Conservation (phyloP, 2,329 filamentous ascomycete genomes). For the Stemphylium beticola region DNA sequence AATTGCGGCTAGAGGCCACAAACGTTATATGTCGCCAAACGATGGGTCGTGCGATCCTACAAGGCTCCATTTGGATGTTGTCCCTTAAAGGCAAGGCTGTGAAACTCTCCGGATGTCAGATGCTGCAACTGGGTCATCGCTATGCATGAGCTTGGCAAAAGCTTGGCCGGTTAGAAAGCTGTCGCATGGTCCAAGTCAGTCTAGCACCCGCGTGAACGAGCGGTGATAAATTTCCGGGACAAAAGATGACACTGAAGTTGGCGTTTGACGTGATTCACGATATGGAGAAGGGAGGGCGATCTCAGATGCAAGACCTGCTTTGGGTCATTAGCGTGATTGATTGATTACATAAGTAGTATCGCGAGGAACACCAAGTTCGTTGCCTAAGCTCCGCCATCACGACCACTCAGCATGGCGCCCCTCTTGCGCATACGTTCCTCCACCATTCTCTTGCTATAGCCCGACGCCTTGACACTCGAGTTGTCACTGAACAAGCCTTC, state of each 20-base stretch:
- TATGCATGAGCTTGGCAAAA: constrained; percentile 26
- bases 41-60: constrained; percentile 9
- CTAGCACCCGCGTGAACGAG: not conserved
- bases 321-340: not conserved
- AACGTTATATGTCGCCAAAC: constrained; percentile 21
- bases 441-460: constrained; percentile 28
- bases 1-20: constrained; percentile 11
- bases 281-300: not conserved
- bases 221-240: not conserved
- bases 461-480: constrained; percentile 6
- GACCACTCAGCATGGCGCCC: constrained; percentile 13
- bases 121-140: constrained; percentile 14
- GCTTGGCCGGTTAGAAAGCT: constrained; percentile 23
- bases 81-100: constrained; percentile 15
- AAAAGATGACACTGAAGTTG: not conserved
- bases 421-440: constrained; percentile 26
- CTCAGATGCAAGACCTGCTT: not conserved
- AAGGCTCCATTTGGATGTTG: not conserved
- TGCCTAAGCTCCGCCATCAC: constrained; percentile 4
- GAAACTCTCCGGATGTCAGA: constrained; percentile 30
- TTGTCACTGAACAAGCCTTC: constrained; percentile 15
- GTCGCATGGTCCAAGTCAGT: constrained; percentile 11
- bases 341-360: constrained; percentile 5
- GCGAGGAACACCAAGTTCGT: not conserved
- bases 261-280: constrained; percentile 1